Percentiles rank a stretch among this genome's conserved stretches.
Evolutionary conservation across 345 rosid genomes (phyloP).

Genomic region (Rhodamnia rubescens): DNA sequence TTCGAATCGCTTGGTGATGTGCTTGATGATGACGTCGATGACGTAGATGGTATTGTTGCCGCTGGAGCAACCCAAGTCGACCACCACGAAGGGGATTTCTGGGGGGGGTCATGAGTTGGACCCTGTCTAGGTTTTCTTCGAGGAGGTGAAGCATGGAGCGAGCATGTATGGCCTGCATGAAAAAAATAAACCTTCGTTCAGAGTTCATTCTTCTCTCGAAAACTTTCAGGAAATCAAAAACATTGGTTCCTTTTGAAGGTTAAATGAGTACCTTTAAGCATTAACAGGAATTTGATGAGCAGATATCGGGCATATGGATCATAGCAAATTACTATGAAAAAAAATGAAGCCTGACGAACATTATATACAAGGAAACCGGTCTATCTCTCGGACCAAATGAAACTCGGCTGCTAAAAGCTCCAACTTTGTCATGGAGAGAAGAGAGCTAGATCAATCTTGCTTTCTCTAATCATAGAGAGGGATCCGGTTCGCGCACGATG

Average conservation of each 20-base stretch:
- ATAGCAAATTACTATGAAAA: background rate
- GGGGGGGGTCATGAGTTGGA: constrained; percentile 32
- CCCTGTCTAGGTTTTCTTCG: constrained; percentile 71
- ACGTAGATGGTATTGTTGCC: constrained; percentile 64
- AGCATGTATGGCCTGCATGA: constrained; percentile 77
- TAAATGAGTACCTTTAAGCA: background rate
- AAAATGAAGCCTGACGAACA: background rate
- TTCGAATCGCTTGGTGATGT: constrained; percentile 62
- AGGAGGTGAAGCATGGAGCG: constrained; percentile 82
- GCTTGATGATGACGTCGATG: constrained; percentile 66
- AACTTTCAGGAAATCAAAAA: background rate
- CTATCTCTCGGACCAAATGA: background rate
- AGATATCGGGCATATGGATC: too few relatives aligned
- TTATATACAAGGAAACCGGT: background rate
- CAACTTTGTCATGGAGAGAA: background rate
- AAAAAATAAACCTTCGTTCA: background rate
- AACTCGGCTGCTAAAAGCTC: background rate
- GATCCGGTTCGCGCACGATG: background rate
- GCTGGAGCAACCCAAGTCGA: constrained; percentile 86
- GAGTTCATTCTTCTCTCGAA: background rate
- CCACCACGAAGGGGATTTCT: constrained; percentile 59
- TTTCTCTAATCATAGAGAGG: background rate
- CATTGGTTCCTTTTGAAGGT: background rate
- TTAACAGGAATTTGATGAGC: background rate
- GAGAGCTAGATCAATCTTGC: background rate